Evolutionary conservation across 352 stramenopile genomes (phyloP), one percentile per base, ranked within the genome.

Genomic region (Aphanomyces invadans): DNA sequence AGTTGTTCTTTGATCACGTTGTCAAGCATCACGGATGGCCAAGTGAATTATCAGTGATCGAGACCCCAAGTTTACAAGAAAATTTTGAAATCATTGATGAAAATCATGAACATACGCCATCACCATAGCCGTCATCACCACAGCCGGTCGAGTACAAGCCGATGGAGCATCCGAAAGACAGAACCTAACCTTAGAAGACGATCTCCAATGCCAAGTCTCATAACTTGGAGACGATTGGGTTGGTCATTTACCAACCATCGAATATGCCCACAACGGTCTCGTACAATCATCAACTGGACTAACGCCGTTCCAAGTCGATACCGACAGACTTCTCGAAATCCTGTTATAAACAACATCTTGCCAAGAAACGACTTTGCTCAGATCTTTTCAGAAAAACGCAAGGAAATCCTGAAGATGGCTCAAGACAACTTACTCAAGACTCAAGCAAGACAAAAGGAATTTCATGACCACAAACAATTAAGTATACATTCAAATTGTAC

Each of bases 61-160:
- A 10, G 60, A 69, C 28, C 32, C 61, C 2, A 31, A 42, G 32
- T 74, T 74, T 68, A 76, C 71, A 0, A 48, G 29, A 1, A 33
- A 65, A 23, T 76, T 76, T 32, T 76, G 69, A 69, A 2, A 3
- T 3, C 28, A 25, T 59, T 74, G 12, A 73, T 76, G 51, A 38
- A 42, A 4, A 23, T 72, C 33, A 70, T 76, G 64, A 57, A 48
- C 59, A 29, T 70, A 19, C 51, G 49, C 17, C 38, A 64, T n/a
- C n/a, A n/a, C n/a, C n/a, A n/a, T n/a, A n/a, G n/a, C n/a, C 11
- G 36, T 54, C 2, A 71, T 70, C 60, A 71, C 70, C 0, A 49
- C 62, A 15, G 55, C 70, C 19, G 36, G 45, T 15, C 55, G 69
- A 38, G 44, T 56, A 5, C 69, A 74, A 49, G 3, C 51, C 23